Percentiles rank a stretch among this genome's conserved stretches.
phyloP scores from a whole-genome alignment of 208 protist species.

The Crithidia sp. region DNA sequence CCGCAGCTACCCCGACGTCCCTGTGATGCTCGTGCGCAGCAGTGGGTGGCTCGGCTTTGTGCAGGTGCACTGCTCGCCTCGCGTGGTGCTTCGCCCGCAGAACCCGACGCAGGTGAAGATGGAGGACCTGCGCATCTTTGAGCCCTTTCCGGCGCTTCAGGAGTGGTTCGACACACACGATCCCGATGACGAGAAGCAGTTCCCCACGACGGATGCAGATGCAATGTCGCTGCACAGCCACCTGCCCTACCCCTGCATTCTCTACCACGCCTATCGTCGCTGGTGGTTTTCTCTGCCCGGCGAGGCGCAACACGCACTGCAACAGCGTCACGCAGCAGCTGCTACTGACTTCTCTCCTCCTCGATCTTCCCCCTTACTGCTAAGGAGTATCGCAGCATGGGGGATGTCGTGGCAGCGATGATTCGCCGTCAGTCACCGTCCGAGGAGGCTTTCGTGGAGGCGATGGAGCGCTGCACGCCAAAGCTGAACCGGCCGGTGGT shows the following conservation, averaged over 20 bases:
- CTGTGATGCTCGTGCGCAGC: slow-evolving; percentile 81
- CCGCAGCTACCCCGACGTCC: slow-evolving; percentile 34
- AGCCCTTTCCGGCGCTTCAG: slow-evolving; percentile 85
- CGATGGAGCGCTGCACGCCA: slow-evolving; percentile 52
- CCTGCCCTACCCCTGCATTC: slow-evolving; percentile 89
- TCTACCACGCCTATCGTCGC: slow-evolving; percentile 68
- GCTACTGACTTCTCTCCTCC: background rate
- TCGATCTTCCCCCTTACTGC: slow-evolving; percentile 26
- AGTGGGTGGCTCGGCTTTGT: slow-evolving; percentile 92
- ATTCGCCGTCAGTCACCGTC: slow-evolving; percentile 34
- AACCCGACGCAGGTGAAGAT: slow-evolving; percentile 50
- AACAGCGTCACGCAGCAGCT: background rate
- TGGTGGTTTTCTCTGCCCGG: slow-evolving; percentile 32
- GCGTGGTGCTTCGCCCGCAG: slow-evolving; percentile 55
- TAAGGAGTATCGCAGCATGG: slow-evolving; percentile 22
- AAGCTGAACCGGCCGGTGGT: slow-evolving; percentile 47
- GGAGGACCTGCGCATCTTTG: slow-evolving; percentile 91
- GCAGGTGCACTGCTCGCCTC: slow-evolving; percentile 65
- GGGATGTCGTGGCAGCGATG: slow-evolving; percentile 16
- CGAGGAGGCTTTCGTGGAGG: slow-evolving; percentile 69
- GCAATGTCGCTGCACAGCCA: slow-evolving; percentile 66
- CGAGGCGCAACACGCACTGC: background rate
- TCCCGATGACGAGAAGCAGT: slow-evolving; percentile 48
- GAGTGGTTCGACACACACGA: slow-evolving; percentile 66
- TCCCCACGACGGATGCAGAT: slow-evolving; percentile 41